Evolutionary conservation across 2,329 filamentous ascomycete species (phyloP).

Genomic region (Sporothrix inflata): DNA sequence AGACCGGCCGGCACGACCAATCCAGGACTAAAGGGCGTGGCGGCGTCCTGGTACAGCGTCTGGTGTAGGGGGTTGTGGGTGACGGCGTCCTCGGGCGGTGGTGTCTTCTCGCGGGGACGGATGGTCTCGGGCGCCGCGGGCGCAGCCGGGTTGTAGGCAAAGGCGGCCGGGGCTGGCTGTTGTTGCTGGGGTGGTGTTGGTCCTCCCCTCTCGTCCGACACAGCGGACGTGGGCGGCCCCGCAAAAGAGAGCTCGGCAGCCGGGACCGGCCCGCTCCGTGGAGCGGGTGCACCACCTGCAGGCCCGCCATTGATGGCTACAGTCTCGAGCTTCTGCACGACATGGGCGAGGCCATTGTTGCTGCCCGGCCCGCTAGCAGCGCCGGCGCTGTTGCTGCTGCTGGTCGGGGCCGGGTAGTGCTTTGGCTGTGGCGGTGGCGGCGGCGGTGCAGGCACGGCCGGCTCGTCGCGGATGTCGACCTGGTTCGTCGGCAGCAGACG

Average conservation of each 20-base stretch:
- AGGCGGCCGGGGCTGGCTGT: slow-evolving; percentile 53
- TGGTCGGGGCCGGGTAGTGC: slow-evolving; percentile 32
- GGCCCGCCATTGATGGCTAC: slow-evolving; percentile 57
- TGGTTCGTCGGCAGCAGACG: slow-evolving; percentile 65
- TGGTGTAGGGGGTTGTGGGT: slow-evolving; percentile 59
- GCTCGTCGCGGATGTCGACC: slow-evolving; percentile 67
- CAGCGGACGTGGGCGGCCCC: slow-evolving; percentile 42
- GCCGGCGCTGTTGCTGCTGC: slow-evolving; percentile 37
- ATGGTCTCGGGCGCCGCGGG: slow-evolving; percentile 74
- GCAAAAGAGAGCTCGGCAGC: slow-evolving; percentile 44
- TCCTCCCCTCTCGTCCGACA: slow-evolving; percentile 3
- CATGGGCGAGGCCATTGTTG: slow-evolving; percentile 60
- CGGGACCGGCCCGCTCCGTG: slow-evolving; percentile 50
- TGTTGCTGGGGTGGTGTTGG: slow-evolving; percentile 6
- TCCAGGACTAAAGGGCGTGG: slow-evolving; percentile 56
- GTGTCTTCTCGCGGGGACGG: slow-evolving; percentile 76
- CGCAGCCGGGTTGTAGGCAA: slow-evolving; percentile 79
- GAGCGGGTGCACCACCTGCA: slow-evolving; percentile 33
- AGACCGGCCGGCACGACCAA: slow-evolving; percentile 54
- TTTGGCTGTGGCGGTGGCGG: slow-evolving; percentile 26
- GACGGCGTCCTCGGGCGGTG: slow-evolving; percentile 70
- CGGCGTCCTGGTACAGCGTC: slow-evolving; percentile 60
- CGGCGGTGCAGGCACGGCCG: slow-evolving; percentile 51
- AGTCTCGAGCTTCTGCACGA: slow-evolving; percentile 74
- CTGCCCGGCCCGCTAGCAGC: background rate